Base-by-base conservation (phyloP, 1,284 basidiomycete species). In the Ustilago hordei region DNA sequence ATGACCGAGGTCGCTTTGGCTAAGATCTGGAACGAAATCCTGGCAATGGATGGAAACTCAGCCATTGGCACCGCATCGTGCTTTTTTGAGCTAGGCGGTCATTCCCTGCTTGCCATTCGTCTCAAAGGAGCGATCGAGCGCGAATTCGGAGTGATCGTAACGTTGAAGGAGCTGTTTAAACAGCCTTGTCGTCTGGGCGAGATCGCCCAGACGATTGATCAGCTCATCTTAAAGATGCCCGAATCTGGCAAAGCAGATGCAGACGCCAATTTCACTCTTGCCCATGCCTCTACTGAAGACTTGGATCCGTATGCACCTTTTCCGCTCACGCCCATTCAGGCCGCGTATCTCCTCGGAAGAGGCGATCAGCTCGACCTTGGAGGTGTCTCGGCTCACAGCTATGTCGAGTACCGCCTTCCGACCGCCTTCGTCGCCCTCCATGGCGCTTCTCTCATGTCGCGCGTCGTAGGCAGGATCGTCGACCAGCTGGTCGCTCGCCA, bases 311-410 rank as follows among this genome's bases (percentile, higher is more conserved):
- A 43, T 43, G 39, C 39, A 7, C 39, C 39, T 13, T 43, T 43
- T 9, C 39, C 39, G 39, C 39, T 43, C 39, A 43, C 39, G 12
- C 39, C 39, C 39, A 43, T 43, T 7, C 39, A 43, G 39, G 39
- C 39, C 15, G 39, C 39, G 12, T 43, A 43, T 43, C 39, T 41
- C 15, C 39, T 43, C 39, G 39, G 39, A 43, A 43, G 39, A 15
- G 39, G 39, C 39, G 39, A 43, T 17, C 39, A 43, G 39, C 39
- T 43, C 39, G 39, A 43, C n/a, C 39, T 43, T 43, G 39, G 39
- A 43, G 39, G 12, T 43, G 39, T 43, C 39, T 43, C 39, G 39
- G 39, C 39, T 43, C 12, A 43, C 39, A 43, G 39, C 39, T 43
- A 43, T 43, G 39, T 43, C 39, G 39, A 43, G 39, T 43, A 43